Conservation (phyloP, 129 eudicot species). For the Escallonia herrerae region DNA sequence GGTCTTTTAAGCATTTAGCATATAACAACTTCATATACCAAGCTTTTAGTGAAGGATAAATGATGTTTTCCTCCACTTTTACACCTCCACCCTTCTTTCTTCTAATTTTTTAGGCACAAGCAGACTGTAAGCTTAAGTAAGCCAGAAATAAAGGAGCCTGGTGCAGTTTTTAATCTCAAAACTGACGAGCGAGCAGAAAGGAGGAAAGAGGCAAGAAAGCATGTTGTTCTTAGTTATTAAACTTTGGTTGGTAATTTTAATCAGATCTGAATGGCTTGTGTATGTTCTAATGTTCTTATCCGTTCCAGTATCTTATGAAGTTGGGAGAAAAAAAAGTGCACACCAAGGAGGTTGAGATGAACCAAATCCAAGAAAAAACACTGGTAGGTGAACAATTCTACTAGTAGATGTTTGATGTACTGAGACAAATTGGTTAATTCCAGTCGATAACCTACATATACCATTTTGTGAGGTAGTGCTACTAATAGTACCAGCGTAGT, state of each 20-base stretch:
- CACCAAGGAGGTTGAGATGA: slow-evolving; percentile 42
- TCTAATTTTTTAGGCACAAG: slow-evolving; percentile 27
- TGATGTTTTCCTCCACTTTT: no score
- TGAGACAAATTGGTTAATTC: not conserved
- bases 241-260: not conserved
- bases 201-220: slow-evolving; percentile 61
- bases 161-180: slow-evolving; percentile 38
- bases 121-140: slow-evolving; percentile 27
- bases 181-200: slow-evolving; percentile 60
- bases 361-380: slow-evolving; percentile 35
- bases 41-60: no score
- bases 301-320: slow-evolving; percentile 36
- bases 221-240: slow-evolving; percentile 8
- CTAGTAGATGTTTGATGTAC: not conserved
- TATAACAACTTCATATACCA: no score
- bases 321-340: slow-evolving; percentile 46
- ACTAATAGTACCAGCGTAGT: no score
- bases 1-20: slow-evolving; percentile 22
- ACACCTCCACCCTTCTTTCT: not conserved
- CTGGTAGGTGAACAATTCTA: slow-evolving; percentile 30
- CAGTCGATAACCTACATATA: not conserved
- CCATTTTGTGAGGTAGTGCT: no score
- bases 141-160: slow-evolving; percentile 20
- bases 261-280: slow-evolving; percentile 1
- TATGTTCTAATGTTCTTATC: not conserved